Evolutionary conservation across 2,329 filamentous ascomycete species (phyloP).

Genomic region (Drechslerella coelobrocha): DNA sequence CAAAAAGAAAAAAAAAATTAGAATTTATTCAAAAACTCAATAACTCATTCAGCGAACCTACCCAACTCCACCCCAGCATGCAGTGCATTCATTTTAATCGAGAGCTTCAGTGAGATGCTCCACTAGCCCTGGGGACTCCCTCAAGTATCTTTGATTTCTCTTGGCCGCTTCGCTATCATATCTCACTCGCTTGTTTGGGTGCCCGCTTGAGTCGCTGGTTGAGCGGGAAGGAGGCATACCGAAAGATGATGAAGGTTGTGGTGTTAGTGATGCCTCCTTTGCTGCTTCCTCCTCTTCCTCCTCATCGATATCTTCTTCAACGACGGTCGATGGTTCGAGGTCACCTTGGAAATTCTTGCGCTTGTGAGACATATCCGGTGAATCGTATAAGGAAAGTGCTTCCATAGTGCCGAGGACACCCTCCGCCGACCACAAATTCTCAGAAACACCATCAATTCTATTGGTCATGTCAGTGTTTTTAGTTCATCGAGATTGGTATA

Average conservation of each 20-base stretch:
- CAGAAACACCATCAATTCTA: slow-evolving; percentile 54
- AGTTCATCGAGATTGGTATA: neutral
- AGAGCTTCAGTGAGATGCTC: slow-evolving; percentile 38
- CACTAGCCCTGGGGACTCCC: slow-evolving; percentile 41
- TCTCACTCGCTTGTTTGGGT: slow-evolving; percentile 40
- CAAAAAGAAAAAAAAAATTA: too few relatives aligned
- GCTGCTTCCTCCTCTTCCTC: neutral
- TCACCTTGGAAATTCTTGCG: slow-evolving; percentile 53
- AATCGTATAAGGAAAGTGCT: slow-evolving; percentile 54
- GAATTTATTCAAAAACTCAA: neutral
- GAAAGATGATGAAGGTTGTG: slow-evolving; percentile 9
- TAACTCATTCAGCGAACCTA: neutral
- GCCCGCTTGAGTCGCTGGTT: slow-evolving; percentile 26
- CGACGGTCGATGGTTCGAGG: slow-evolving; percentile 46
- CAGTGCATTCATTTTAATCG: slow-evolving; percentile 17
- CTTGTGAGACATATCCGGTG: slow-evolving; percentile 48
- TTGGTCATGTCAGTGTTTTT: neutral
- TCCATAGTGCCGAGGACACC: slow-evolving; percentile 53
- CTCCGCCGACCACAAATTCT: slow-evolving; percentile 54
- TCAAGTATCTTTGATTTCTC: slow-evolving; percentile 38
- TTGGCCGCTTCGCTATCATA: slow-evolving; percentile 37
- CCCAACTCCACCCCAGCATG: neutral
- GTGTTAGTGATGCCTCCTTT: slow-evolving; percentile 31
- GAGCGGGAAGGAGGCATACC: slow-evolving; percentile 14
- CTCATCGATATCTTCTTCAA: slow-evolving; percentile 34